Evolutionary conservation across 352 stramenopile genomes (phyloP).

Genomic region (Phytophthora syringae): DNA sequence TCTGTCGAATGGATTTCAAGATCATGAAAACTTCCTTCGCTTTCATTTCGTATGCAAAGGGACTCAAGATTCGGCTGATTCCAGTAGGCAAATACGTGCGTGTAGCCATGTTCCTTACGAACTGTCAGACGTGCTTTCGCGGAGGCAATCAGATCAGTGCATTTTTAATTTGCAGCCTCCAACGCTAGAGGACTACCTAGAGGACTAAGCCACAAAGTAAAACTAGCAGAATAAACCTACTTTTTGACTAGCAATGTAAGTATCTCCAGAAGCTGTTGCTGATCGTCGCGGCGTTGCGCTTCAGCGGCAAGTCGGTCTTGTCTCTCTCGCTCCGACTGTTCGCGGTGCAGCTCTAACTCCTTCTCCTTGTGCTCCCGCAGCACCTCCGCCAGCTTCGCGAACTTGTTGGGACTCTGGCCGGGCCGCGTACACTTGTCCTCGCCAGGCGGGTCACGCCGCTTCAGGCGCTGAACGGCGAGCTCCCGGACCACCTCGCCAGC

Average conservation of each 20-base stretch:
- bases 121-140: neutral
- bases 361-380: slow-evolving; percentile 5
- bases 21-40: neutral
- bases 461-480: slow-evolving; percentile 1
- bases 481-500: slow-evolving; percentile 2
- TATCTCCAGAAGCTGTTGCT: neutral
- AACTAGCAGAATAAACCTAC: neutral
- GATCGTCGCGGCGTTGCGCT: neutral
- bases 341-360: neutral
- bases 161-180: neutral
- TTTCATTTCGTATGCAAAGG: neutral
- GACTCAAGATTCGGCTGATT: neutral
- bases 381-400: no score
- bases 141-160: slow-evolving; percentile 1
- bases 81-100: slow-evolving; percentile 1
- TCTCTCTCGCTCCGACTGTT: slow-evolving; percentile 1
- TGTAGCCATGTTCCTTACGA: slow-evolving; percentile 1
- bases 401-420: no score
- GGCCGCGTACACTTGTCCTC: no score
- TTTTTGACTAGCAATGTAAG: neutral
- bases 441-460: no score
- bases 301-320: neutral
- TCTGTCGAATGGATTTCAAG: slow-evolving; percentile 5
- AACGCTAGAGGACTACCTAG: slow-evolving; percentile 3
- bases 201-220: neutral